phyloP scores from a whole-genome alignment of 805 yeast species.

The Wickerhamiella kurtzmanii region DNA sequence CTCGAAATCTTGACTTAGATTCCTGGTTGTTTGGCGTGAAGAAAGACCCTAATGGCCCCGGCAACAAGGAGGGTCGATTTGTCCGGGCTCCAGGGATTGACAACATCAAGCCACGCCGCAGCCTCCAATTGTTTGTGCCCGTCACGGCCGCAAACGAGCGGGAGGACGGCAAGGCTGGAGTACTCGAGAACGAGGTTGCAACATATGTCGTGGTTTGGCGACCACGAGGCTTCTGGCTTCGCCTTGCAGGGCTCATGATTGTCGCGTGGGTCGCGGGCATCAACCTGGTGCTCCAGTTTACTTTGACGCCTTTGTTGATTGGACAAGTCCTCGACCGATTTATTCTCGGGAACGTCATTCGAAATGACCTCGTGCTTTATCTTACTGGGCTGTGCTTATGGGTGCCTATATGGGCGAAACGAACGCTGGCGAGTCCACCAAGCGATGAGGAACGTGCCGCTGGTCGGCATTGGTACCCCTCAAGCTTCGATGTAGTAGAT shows the following conservation, averaged over 20 bases:
- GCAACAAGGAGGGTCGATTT: slow-evolving; percentile 64
- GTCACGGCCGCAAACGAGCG: slow-evolving; percentile 70
- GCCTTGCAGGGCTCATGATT: slow-evolving; percentile 39
- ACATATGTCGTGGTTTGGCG: slow-evolving; percentile 66
- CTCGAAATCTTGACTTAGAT: slow-evolving; percentile 11
- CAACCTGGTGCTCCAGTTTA: slow-evolving; percentile 1
- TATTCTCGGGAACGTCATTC: neutral
- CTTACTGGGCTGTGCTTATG: slow-evolving; percentile 5
- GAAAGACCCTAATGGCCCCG: slow-evolving; percentile 37
- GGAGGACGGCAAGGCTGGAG: slow-evolving; percentile 29
- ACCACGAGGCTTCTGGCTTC: slow-evolving; percentile 59
- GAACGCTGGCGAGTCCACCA: slow-evolving; percentile 2
- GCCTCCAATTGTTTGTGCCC: slow-evolving; percentile 52
- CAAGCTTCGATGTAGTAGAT: neutral
- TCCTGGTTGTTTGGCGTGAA: slow-evolving; percentile 31
- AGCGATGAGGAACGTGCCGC: slow-evolving; percentile 1
- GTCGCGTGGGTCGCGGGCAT: slow-evolving; percentile 30
- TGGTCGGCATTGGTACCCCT: neutral
- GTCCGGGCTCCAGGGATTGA: slow-evolving; percentile 83
- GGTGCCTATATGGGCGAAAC: slow-evolving; percentile 6
- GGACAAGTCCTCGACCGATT: slow-evolving; percentile 11
- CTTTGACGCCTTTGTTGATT: slow-evolving; percentile 11
- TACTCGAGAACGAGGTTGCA: slow-evolving; percentile 32
- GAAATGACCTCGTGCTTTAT: slow-evolving; percentile 9
- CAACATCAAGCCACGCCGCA: slow-evolving; percentile 50